Base-by-base conservation (phyloP, 768 basidiomycete species). In the Lyophyllum decastes region DNA sequence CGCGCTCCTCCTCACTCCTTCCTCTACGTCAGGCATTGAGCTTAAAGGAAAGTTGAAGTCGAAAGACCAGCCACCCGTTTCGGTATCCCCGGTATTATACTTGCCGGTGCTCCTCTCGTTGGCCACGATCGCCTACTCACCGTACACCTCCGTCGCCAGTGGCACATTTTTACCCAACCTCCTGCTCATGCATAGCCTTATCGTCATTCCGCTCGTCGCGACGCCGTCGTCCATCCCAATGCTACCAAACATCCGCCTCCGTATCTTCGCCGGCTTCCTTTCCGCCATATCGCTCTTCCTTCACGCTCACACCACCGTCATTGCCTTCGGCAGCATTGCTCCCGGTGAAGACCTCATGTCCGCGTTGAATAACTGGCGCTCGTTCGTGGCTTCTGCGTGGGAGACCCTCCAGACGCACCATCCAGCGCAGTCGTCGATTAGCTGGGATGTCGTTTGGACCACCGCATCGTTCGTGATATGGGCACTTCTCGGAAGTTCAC, bases 401-500 rank as follows among this genome's bases (percentile, higher is more conserved):
- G 61, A 59, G 0, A 71, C 70, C 22, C 73, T 85, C 10, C 67
- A 80, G 52, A 70, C 74, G 1, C 82, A 87, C 65, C 83, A 87
- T 64, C 85, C 86, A 1, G 87, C 86, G 4, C 85, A 86, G 66
- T 76, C 82, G 1, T 85, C 82, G 11, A 86, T 89, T 34, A 82
- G 85, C 5, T 84, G 83, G 79, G 87, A 89, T 52, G 78, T 86
- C 10, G 64, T 88, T 7, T 87, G 85, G 83, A 81, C 83, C 14
- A 78, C 67, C 19, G 33, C 71, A 1, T 80, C 79, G 0, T 77
- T 80, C 41, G 40, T 74, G 9, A 59, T 69, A 0, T 83, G 80
- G 81, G 59, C 61, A 12, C 19, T 63, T 5, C 21, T 55, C 12
- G 27, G 57, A 33, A 17, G 41, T 51, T 24, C 10, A n/a, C 12